Percentiles rank a stretch among this genome's conserved stretches.
phyloP scores from a whole-genome alignment of 2,329 filamentous ascomycete species.

The Lachnellula arida region DNA sequence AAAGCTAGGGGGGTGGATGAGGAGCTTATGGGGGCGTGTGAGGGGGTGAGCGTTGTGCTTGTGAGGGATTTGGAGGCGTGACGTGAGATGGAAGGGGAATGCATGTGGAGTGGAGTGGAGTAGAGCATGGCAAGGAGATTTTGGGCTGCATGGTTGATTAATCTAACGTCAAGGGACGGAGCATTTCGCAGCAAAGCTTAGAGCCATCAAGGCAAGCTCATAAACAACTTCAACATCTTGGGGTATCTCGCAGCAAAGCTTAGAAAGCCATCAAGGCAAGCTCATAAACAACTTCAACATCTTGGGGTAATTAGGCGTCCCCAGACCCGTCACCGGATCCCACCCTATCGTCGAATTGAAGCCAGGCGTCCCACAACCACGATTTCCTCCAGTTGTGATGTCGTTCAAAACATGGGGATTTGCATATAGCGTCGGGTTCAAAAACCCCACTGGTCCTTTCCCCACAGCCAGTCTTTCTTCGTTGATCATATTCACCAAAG shows the following conservation, averaged over 20 bases:
- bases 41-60: not conserved
- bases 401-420: constrained; percentile 30
- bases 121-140: not conserved
- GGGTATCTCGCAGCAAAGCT: no score
- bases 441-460: constrained; percentile 35
- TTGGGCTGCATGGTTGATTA: not conserved
- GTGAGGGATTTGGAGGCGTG: not conserved
- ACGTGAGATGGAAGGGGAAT: not conserved
- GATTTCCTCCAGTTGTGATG: constrained; percentile 30
- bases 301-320: constrained; percentile 28
- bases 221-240: no score
- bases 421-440: constrained; percentile 33
- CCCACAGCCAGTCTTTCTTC: constrained; percentile 34
- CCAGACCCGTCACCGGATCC: constrained; percentile 34
- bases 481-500: constrained; percentile 40
- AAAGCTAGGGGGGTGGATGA: not conserved
- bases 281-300: constrained; percentile 27
- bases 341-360: constrained; percentile 31
- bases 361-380: constrained; percentile 31
- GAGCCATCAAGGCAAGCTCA: no score
- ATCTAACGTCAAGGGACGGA: no score
- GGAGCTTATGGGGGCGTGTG: not conserved
- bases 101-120: no score
- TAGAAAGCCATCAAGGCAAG: constrained; percentile 16
- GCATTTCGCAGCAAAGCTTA: no score